Conservation (phyloP, 495 filamentous ascomycete genomes). For the Penicillium paxilli region DNA sequence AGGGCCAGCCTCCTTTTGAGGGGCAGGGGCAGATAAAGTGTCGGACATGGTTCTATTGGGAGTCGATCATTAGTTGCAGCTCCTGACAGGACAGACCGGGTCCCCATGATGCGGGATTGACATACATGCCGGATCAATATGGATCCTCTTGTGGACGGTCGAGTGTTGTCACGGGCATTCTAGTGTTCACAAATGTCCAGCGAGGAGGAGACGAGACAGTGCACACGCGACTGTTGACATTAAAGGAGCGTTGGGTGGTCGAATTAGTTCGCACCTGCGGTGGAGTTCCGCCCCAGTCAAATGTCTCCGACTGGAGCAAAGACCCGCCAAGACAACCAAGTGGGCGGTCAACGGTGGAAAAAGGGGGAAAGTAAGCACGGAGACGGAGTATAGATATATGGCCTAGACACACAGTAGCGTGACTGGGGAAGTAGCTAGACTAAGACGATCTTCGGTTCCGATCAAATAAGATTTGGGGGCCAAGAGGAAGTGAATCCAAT, state of each 20-base stretch:
- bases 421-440: not conserved
- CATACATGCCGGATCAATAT: constrained; percentile 25
- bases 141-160: constrained; percentile 6
- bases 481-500: no score
- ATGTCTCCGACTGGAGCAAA: constrained; percentile 27
- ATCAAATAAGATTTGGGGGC: not conserved
- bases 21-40: constrained; percentile 16
- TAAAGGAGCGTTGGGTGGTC: constrained; percentile 30
- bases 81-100: constrained; percentile 4
- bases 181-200: constrained; percentile 1
- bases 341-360: constrained; percentile 17
- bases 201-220: not conserved
- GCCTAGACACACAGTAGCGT: no score
- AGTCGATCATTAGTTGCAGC: constrained; percentile 21
- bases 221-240: constrained; percentile 20
- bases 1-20: constrained; percentile 24
- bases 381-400: not conserved
- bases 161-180: constrained; percentile 12
- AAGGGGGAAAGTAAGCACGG: not conserved
- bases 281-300: constrained; percentile 33
- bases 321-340: constrained; percentile 27
- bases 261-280: constrained; percentile 26
- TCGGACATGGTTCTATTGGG: constrained; percentile 29
- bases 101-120: constrained; percentile 2
- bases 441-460: not conserved